Evolutionary conservation across 345 rosid genomes (phyloP).

Genomic region (Euphorbia tirucalli): DNA sequence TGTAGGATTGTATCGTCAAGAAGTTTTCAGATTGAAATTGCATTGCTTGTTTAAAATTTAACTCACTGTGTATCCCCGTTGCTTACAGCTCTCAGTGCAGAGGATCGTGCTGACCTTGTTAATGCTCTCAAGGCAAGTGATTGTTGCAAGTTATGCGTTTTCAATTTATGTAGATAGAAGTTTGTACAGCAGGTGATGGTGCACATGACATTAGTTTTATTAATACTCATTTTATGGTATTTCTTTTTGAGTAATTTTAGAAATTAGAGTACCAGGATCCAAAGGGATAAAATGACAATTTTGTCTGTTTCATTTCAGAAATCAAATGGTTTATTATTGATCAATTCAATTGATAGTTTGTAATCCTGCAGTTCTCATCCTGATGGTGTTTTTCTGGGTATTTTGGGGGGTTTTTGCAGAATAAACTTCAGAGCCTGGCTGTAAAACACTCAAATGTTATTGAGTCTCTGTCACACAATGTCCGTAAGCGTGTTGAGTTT

Average conservation of each 20-base stretch:
- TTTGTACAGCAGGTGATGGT: not conserved
- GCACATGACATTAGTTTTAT: not conserved
- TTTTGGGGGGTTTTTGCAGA: conserved; percentile 37
- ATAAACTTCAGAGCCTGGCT: conserved; percentile 78
- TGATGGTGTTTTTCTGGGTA: not conserved
- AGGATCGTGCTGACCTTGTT: conserved; percentile 75
- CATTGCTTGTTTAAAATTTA: not conserved
- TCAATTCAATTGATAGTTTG: not conserved
- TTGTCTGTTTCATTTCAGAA: not conserved
- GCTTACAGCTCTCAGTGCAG: conserved; percentile 63
- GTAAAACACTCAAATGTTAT: conserved; percentile 77
- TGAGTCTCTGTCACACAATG: conserved; percentile 51
- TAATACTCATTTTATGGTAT: not conserved
- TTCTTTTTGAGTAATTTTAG: too few species aligned
- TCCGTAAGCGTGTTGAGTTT: conserved; percentile 19
- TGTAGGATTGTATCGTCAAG: not conserved
- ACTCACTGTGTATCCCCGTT: not conserved
- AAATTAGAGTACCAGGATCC: too few species aligned
- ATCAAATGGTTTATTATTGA: not conserved
- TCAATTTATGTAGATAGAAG: not conserved
- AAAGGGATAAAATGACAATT: too few species aligned
- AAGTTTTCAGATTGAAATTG: not conserved
- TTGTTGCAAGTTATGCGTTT: not conserved
- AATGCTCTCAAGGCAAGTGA: conserved; percentile 63
- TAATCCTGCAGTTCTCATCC: not conserved